Conservation (phyloP, 2,329 filamentous ascomycete species). For the Biscogniauxia marginata region DNA sequence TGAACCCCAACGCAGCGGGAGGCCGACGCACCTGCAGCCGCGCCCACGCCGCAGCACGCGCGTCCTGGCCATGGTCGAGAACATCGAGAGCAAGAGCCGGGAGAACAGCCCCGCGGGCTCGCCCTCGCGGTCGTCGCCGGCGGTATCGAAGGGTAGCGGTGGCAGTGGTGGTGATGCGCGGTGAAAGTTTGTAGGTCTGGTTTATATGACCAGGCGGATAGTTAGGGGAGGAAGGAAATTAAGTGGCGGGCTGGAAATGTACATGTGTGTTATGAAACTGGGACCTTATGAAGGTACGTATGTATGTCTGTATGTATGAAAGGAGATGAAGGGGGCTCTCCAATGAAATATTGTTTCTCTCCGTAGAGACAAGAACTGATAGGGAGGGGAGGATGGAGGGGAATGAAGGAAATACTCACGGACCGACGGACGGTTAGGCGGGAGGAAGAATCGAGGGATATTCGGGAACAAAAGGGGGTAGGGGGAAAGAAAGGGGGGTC, state of each 20-base stretch:
- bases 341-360: too few species aligned
- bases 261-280: too few species aligned
- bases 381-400: not conserved
- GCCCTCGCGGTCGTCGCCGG: slow-evolving; percentile 13
- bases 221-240: not conserved
- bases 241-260: not conserved
- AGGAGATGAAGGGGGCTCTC: too few species aligned
- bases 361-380: not conserved
- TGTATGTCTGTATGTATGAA: not conserved
- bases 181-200: too few species aligned
- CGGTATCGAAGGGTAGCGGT: not conserved
- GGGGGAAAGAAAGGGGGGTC: not conserved
- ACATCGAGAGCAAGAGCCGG: slow-evolving; percentile 48
- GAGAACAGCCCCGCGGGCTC: slow-evolving; percentile 38
- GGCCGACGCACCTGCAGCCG: slow-evolving; percentile 24
- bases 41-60: slow-evolving; percentile 32
- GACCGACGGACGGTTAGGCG: not conserved
- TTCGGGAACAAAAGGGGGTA: not conserved
- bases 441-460: not conserved
- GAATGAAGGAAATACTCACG: not conserved
- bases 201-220: not conserved
- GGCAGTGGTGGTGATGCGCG: too few species aligned
- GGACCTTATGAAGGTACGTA: not conserved
- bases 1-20: too few species aligned
- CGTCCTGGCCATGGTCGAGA: slow-evolving; percentile 57